Evolutionary conservation across 768 basidiomycete species (phyloP).

Genomic region (Cyclocybe aegerita): DNA sequence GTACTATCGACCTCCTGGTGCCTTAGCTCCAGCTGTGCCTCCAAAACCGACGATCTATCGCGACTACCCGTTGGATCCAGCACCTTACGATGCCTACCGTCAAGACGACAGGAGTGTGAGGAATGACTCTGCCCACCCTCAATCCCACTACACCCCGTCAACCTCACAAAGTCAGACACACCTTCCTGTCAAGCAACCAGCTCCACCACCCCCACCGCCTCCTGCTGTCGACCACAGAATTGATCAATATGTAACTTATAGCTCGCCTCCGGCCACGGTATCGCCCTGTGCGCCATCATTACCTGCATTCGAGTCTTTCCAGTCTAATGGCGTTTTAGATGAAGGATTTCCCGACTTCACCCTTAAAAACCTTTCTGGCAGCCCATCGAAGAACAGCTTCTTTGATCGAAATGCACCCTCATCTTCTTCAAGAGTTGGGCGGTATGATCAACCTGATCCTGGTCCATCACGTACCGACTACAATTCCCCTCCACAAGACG

Average conservation of each 20-base stretch:
- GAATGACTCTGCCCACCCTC: slow-evolving; percentile 15
- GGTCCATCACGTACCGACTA: slow-evolving; percentile 7
- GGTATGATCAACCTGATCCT: slow-evolving; percentile 4
- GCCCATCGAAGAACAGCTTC: slow-evolving; percentile 12
- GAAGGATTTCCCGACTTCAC: slow-evolving; percentile 12
- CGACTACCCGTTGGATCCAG: slow-evolving; percentile 11
- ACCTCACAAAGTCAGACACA: slow-evolving; percentile 7
- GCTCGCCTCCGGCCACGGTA: slow-evolving; percentile 5
- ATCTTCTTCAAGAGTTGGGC: neutral
- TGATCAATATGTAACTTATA: neutral
- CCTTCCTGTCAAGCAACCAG: slow-evolving; percentile 2
- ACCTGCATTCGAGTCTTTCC: neutral
- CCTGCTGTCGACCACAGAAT: slow-evolving; percentile 4
- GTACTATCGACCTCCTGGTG: slow-evolving; percentile 29
- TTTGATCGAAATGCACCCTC: slow-evolving; percentile 6
- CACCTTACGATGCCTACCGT: slow-evolving; percentile 17
- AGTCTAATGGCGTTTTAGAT: slow-evolving; percentile 3
- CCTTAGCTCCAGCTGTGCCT: slow-evolving; percentile 25
- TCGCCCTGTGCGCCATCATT: slow-evolving; percentile 14
- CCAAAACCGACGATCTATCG: slow-evolving; percentile 23
- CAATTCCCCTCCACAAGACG: neutral
- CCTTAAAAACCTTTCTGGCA: slow-evolving; percentile 10
- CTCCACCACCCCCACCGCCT: slow-evolving; percentile 17
- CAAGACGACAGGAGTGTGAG: slow-evolving; percentile 6
- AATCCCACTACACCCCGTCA: slow-evolving; percentile 9